Base-by-base conservation (phyloP, 805 yeast species). In the Kazachstania bromeliacearum region DNA sequence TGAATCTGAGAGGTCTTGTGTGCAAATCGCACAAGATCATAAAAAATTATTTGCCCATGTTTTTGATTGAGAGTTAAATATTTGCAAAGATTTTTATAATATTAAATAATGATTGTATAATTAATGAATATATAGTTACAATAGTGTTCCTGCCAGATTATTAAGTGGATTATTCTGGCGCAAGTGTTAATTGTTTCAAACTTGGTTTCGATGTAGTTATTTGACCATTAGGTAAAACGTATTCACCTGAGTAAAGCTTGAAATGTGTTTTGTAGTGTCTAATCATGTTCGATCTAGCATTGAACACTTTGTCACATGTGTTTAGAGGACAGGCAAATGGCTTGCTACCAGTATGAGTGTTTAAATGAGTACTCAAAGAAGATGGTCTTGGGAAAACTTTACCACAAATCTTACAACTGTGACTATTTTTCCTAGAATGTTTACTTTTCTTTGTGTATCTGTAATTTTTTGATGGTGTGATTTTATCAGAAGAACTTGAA, bases 321-420 rank as follows among this genome's bases (percentile, higher is more conserved):
- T 70, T 73, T 20, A 41, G 40, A n/a, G 50, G 54, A 61, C 96
- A 87, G 22, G 67, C 64, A 52, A 74, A 87, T n/a, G 96, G 96
- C 53, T 81, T 81, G 48, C 85, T 89, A 17, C 95, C 95, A 1
- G 95, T 84, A 50, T 85, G 95, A 22, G 84, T 68, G 43, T 94
- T 67, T 52, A 73, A 62, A 61, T 85, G 95, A 0, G 95, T 85
- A 31, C 87, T 62, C 43, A 85, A 63, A 51, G 85, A 85, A 12
- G 95, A 94, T 28, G 95, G 88, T 53, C 87, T 92, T 0, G 92
- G 79, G 50, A 85, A 85, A 37, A 75, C 58, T 54, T 85, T 85
- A 15, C 75, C 78, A 60, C 95, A 85, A 46, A 65, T 75, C n/a
- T 67, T 64, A 52, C 95, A 85, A 46, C 68, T 74, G 42, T 66